Evolutionary conservation across 2,329 filamentous ascomycete genomes (phyloP), one percentile per base, ranked within the genome.

Genomic region (Aspergillus ochraceoroseus): DNA sequence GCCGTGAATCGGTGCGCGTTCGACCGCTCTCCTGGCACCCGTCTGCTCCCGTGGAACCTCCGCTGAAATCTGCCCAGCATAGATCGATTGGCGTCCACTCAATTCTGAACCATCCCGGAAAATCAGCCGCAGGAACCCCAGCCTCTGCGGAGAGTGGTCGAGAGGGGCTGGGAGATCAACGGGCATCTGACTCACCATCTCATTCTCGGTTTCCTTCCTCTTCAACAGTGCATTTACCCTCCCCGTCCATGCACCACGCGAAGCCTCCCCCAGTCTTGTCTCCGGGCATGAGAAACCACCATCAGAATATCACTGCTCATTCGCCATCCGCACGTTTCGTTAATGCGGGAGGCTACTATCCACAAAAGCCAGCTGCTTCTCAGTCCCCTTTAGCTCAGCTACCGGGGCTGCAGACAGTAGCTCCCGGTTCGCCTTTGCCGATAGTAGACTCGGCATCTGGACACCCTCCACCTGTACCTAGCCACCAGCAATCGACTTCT

Each of bases 61-160:
- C 61, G 8, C 33, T 63, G 46, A 55, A 56, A 32, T 46, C 55
- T 11, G 44, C 52, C 5, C 54, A 56, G 29, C 55, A 59, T 29
- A 61, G 64, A 27, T 58, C 63, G 17, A 62, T 67, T 45, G 64
- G 61, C 7, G 62, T 68, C n/a, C 63, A 65, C 42, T 55, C 65
- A 7, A 68, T 68, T 40, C 46, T 68, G 44, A 68, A 68, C 32
- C 63, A 61, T 7, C 54, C 63, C 4, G 46, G 57, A 14, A 57
- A 58, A 35, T 36, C 53, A 19, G 41, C 43, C n/a, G 23, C 48
- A n/a, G 53, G 45, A 18, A 28, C 40, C n/a, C 38, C 32, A 23
- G 39, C 34, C 17, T 26, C 43, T 22, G 23, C 25, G 13, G 46
- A 51, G 26, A 38, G 44, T 27, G 47, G 37, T 27, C 54, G 57